Conservation (phyloP, 2,329 filamentous ascomycete genomes). For the Fusarium multiceps region DNA sequence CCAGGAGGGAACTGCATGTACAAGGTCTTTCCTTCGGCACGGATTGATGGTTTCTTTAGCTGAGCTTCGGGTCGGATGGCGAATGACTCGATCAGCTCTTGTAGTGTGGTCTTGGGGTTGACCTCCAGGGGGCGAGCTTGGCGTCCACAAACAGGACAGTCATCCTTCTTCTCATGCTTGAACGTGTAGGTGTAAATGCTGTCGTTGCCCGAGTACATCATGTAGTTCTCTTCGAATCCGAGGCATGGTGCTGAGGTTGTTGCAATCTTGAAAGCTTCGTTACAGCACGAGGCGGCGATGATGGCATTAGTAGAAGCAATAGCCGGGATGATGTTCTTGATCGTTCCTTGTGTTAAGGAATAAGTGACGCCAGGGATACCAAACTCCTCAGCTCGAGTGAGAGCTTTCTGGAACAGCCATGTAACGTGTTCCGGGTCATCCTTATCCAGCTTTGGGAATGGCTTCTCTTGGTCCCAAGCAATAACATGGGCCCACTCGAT, state of each 20-base stretch:
- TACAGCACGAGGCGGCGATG: conserved; percentile 94
- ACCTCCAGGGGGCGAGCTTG: conserved; percentile 80
- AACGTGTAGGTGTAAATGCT: conserved; percentile 98
- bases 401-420: conserved; percentile 92
- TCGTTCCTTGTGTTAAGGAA: conserved; percentile 93
- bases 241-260: conserved; percentile 84
- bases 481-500: conserved; percentile 99
- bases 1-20: conserved; percentile 89
- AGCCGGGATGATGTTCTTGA: conserved; percentile 99
- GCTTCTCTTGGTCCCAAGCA: conserved; percentile 89
- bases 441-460: conserved; percentile 88
- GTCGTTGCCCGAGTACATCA: conserved; percentile 99
- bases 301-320: conserved; percentile 98
- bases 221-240: conserved; percentile 86
- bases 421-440: conserved; percentile 96
- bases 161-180: conserved; percentile 90
- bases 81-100: conserved; percentile 86
- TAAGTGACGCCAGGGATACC: conserved; percentile 94
- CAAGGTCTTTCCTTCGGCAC: conserved; percentile 81
- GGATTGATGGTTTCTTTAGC: conserved; percentile 91
- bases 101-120: conserved; percentile 76
- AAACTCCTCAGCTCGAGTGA: conserved; percentile 85
- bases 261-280: conserved; percentile 94
- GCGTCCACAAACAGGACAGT: conserved; percentile 94
- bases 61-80: conserved; percentile 88